phyloP scores from a whole-genome alignment of 2,329 filamentous ascomycete species.

The Pleochaeta shiraiana region DNA sequence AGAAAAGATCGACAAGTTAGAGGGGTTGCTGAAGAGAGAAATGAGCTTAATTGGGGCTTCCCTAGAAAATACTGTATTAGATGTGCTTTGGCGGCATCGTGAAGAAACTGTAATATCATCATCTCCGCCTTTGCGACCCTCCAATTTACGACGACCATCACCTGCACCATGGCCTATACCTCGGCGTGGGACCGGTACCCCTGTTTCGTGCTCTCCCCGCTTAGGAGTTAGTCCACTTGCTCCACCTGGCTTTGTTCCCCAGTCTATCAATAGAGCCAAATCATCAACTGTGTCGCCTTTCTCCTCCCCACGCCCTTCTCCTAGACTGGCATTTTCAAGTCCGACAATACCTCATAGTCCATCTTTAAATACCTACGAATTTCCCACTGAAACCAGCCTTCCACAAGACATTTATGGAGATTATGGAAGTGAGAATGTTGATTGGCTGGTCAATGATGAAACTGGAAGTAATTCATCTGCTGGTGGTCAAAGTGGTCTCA shows the following conservation, averaged over 20 bases:
- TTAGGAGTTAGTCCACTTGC: constrained; percentile 64
- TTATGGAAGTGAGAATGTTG: constrained; percentile 81
- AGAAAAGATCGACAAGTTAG: constrained; percentile 81
- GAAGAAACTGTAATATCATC: constrained; percentile 44
- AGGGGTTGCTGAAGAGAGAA: constrained; percentile 63
- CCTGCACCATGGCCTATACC: constrained; percentile 80
- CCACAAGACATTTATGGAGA: constrained; percentile 77
- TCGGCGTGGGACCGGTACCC: constrained; percentile 48
- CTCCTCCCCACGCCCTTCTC: constrained; percentile 80
- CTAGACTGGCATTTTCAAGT: constrained; percentile 71
- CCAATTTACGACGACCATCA: constrained; percentile 72
- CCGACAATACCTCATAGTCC: constrained; percentile 88
- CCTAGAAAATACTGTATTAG: constrained; percentile 76
- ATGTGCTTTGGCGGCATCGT: constrained; percentile 73
- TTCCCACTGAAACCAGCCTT: constrained; percentile 59
- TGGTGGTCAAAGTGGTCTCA: constrained; percentile 42
- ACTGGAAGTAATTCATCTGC: constrained; percentile 63
- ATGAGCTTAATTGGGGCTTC: constrained; percentile 52
- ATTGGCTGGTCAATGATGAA: constrained; percentile 87
- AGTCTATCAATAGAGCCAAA: constrained; percentile 54
- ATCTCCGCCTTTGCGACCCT: constrained; percentile 70
- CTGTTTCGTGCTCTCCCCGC: constrained; percentile 62
- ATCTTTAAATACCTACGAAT: constrained; percentile 85
- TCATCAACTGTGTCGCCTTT: constrained; percentile 74
- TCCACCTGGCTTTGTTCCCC: constrained; percentile 63